Percentiles rank a stretch among this genome's conserved stretches.
Evolutionary conservation across 1,139 yeast genomes (phyloP).

Genomic region (Pichia sp.): DNA sequence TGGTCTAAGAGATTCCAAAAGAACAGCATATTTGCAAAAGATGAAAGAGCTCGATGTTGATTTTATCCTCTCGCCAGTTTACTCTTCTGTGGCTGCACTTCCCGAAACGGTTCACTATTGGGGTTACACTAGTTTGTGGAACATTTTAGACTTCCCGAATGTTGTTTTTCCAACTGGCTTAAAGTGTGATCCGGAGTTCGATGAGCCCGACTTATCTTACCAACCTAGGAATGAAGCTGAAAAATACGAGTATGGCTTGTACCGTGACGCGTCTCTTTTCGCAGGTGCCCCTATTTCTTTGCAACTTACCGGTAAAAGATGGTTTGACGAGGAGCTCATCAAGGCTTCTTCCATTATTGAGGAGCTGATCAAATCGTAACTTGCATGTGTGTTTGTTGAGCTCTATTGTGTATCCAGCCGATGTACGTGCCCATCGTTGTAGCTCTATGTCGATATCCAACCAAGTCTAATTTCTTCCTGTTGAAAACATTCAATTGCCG

Average conservation of each 20-base stretch:
- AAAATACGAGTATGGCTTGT: slow-evolving; percentile 31
- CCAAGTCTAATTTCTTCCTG: no score
- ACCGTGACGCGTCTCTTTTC: slow-evolving; percentile 31
- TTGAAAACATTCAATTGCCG: no score
- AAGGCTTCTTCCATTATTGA: slow-evolving; percentile 17
- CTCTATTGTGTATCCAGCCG: no score
- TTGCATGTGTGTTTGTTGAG: neutral
- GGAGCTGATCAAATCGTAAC: slow-evolving; percentile 5
- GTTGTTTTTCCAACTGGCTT: slow-evolving; percentile 42
- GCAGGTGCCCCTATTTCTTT: slow-evolving; percentile 43
- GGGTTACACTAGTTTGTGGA: slow-evolving; percentile 67
- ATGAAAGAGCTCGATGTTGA: slow-evolving; percentile 51
- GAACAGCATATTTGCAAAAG: slow-evolving; percentile 41
- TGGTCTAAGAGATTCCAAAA: slow-evolving; percentile 40
- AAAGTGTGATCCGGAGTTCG: slow-evolving; percentile 21
- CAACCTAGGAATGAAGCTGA: slow-evolving; percentile 36
- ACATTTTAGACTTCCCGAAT: slow-evolving; percentile 53
- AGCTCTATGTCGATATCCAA: no score
- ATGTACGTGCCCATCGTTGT: no score
- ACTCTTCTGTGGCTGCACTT: slow-evolving; percentile 62
- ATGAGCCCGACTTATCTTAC: slow-evolving; percentile 18
- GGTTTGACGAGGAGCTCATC: slow-evolving; percentile 43
- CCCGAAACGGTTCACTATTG: slow-evolving; percentile 59
- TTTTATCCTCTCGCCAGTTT: slow-evolving; percentile 57
- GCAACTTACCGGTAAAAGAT: slow-evolving; percentile 43